Conservation (phyloP, 345 rosid species). For the Heritiera fomes region DNA sequence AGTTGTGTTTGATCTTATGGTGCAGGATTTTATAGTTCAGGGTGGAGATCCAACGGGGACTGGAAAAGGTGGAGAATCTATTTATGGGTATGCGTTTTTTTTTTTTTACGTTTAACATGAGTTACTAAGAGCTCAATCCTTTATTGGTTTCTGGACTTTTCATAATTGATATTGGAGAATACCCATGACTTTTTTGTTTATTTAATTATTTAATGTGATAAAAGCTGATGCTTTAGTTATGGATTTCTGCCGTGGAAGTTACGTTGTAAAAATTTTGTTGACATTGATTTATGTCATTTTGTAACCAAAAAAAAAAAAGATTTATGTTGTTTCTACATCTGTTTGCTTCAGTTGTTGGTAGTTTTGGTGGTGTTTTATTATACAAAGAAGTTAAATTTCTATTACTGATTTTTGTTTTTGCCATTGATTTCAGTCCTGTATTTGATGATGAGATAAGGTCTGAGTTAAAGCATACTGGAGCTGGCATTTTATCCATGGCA, state of each 20-base stretch:
- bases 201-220: background rate
- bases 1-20: conserved; percentile 18
- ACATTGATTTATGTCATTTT: background rate
- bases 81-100: conserved; percentile 63
- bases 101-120: background rate
- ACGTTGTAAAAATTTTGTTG: too few relatives aligned
- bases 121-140: background rate
- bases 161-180: background rate
- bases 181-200: background rate
- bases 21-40: conserved; percentile 92
- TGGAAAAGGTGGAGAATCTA: conserved; percentile 92
- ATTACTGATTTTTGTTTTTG: background rate
- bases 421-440: conserved; percentile 41
- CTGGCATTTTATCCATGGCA: conserved; percentile 93
- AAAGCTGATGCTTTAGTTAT: background rate
- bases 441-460: conserved; percentile 86
- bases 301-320: too few relatives aligned
- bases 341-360: background rate
- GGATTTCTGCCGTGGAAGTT: background rate
- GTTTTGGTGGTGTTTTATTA: background rate
- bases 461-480: conserved; percentile 94
- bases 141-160: background rate
- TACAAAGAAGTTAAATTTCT: background rate
- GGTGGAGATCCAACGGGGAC: conserved; percentile 99
- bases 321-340: background rate